Conservation (phyloP, 352 stramenopile genomes). For the Globisporangium abappressorium region DNA sequence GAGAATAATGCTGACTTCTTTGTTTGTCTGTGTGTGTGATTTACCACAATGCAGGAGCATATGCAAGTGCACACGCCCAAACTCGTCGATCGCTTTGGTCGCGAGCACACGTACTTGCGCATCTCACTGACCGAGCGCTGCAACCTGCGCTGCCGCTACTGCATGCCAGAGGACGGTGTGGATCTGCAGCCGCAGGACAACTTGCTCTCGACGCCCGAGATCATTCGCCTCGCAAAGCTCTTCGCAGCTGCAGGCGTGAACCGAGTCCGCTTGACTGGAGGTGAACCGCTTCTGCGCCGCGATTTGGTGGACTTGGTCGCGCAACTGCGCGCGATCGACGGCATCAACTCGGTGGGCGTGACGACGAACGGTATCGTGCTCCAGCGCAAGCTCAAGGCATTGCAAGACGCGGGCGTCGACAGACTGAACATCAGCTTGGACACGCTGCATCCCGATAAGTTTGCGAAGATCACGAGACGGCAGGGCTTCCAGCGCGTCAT, state of each 20-base stretch:
- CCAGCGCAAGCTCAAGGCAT: constrained; percentile 66
- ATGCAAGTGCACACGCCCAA: constrained; percentile 7
- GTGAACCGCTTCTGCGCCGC: constrained; percentile 80
- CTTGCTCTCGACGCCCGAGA: constrained; percentile 89
- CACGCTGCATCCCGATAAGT: constrained; percentile 91
- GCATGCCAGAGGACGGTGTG: constrained; percentile 95
- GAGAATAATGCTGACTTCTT: not conserved
- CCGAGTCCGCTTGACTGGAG: constrained; percentile 95
- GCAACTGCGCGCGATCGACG: constrained; percentile 53
- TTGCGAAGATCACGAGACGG: constrained; percentile 92
- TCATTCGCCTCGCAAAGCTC: constrained; percentile 84
- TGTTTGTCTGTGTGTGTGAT: not conserved
- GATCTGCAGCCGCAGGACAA: constrained; percentile 70
- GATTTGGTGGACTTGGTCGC: constrained; percentile 56
- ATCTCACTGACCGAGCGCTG: constrained; percentile 96
- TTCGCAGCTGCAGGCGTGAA: constrained; percentile 91
- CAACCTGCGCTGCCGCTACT: constrained; percentile 97
- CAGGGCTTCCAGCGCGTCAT: constrained; percentile 87
- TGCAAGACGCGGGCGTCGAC: constrained; percentile 86
- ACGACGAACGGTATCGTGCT: constrained; percentile 97
- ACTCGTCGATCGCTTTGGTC: constrained; percentile 86
- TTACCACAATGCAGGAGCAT: constrained; percentile 9
- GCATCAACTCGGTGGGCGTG: constrained; percentile 87
- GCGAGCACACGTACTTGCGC: constrained; percentile 93
- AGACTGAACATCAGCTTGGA: constrained; percentile 96